Evolutionary conservation across 2,329 filamentous ascomycete genomes (phyloP), one percentile per base, ranked within the genome.

Genomic region (Thielaviopsis populi): DNA sequence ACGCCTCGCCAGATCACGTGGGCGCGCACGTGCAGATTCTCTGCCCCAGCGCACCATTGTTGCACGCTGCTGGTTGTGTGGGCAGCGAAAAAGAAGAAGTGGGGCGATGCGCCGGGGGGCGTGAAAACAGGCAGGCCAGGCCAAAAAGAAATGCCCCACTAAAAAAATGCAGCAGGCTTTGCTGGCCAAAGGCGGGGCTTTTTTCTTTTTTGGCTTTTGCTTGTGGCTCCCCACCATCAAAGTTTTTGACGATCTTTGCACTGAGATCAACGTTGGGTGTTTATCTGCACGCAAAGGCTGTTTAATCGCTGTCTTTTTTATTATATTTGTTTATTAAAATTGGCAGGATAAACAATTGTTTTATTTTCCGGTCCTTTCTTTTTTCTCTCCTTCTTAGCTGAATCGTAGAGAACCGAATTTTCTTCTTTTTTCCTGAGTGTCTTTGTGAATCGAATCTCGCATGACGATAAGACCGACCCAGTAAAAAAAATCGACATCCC

Each of bases 351-450:
- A 56, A 19, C n/a, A 56, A 56, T 56, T 33, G 1, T 37, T 33
- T 22, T 48, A 24, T 50, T 24, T 27, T 22, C 46, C 22, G 5
- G 24, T n/a, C 19, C 19, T 46, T 22, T n/a, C 19, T 15, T 46
- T 22, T 27, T 17, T 62, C 60, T 62, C 60, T 62, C 41, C 27
- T 62, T 62, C 60, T 62, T 50, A 62, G 19, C 30, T 62, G 43
- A 62, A 62, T 46, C 48, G 43, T 24, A 53, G 43, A 53, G 60
- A 40, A 22, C 13, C 24, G 17, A 53, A 24, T 7, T 40, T 22
- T 22, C 40, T 40, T 22, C 19, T 30, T 24, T 24, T 50, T 42
- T 19, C 48, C 41, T 63, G 46, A 61, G 37, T 41, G 43, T n/a
- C 42, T 65, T 15, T 48, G n/a, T 24, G 17, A 33, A 56, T 30